Evolutionary conservation across 169 alveolate genomes (phyloP).

Genomic region (Plasmodium gallinaceum): DNA sequence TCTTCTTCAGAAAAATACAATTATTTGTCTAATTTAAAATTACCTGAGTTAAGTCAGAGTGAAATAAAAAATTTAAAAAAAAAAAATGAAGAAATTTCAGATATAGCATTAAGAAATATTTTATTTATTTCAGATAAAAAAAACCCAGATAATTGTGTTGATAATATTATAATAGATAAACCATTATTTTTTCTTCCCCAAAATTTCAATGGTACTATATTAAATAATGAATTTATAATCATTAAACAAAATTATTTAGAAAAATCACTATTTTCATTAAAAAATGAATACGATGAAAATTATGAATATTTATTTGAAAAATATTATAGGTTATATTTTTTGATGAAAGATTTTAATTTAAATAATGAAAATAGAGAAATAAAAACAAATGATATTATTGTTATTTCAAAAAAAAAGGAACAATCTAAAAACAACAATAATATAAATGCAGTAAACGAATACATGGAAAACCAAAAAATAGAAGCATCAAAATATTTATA

Average conservation of each 20-base stretch:
- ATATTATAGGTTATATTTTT: constrained; percentile 31
- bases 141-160: not conserved
- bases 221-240: constrained; percentile 43
- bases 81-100: constrained; percentile 38
- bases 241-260: constrained; percentile 34
- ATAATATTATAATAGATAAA: constrained; percentile 12
- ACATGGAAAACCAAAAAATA: constrained; percentile 17
- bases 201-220: constrained; percentile 58
- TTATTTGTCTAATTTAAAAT: constrained; percentile 75
- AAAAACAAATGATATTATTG: constrained; percentile 7
- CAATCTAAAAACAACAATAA: not conserved
- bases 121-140: constrained; percentile 31
- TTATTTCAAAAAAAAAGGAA: constrained; percentile 1
- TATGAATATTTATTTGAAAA: constrained; percentile 22
- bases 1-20: constrained; percentile 63
- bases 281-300: constrained; percentile 19
- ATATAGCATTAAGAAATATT: constrained; percentile 27
- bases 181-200: constrained; percentile 67
- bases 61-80: constrained; percentile 74
- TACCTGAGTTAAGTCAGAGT: constrained; percentile 70
- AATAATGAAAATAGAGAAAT: not conserved
- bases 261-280: constrained; percentile 19
- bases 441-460: not conserved
- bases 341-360: not conserved
- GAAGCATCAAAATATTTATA: constrained; percentile 20